Evolutionary conservation across 345 rosid genomes (phyloP), one percentile per base, ranked within the genome.

Genomic region (Citrus australasica): DNA sequence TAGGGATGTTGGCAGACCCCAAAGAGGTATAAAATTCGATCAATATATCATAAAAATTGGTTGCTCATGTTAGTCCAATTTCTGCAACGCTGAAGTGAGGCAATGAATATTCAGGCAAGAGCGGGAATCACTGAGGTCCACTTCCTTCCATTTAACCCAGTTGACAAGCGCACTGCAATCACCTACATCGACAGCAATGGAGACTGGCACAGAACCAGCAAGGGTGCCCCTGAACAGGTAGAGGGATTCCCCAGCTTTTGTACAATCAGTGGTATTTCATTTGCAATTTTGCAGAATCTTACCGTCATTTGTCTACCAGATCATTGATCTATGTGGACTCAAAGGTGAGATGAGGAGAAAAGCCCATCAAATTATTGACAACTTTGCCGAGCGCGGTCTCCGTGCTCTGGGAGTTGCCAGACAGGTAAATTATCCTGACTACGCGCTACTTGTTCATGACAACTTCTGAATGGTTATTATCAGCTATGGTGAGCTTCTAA

Each of bases 151-250:
- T 95, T 95, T 85, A 95, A 95, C 78, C 98, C 98, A 0, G 98
- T 95, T 33, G 98, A 90, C 1, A 95, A 95, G 85, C 94, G 97
- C 69, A 95, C 99, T 27, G 99, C 99, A 3, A 95, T 93, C 51
- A 94, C 99, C 59, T 95, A 93, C 83, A 76, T 84, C 14, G 97
- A 93, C 61, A 70, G 72, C 82, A 78, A 84, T 7, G 98, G 92
- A 8, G 86, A 92, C 64, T 96, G 98, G 99, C 88, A 88, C 74
- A 84, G 97, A 53, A 71, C 88, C 65, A 96, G 99, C 84, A 96
- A 96, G 84, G 98, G 98, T 67, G 97, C 99, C 64, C 98, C 98
- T 0, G 99, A 96, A 84, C 98, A 96, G 77, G 98, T 92, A 79
- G 10, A 40, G 69, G 60, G 75, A 75, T 70, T 25, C 71, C 48